Conservation (phyloP, 2,329 filamentous ascomycete genomes). For the Emergomyces pasteurianus region DNA sequence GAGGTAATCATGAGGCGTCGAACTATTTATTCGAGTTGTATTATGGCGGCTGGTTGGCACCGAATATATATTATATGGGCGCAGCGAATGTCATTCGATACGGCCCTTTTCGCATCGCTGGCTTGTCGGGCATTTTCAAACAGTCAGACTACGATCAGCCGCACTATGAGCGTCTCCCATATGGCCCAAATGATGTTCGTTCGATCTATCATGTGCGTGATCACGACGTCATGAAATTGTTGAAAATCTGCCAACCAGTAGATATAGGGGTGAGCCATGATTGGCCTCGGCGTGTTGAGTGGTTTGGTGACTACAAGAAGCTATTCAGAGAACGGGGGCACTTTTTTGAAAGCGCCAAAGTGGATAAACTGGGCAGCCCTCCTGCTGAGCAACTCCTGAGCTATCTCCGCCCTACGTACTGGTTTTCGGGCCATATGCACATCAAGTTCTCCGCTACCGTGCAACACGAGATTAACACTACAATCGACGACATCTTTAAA, state of each 20-base stretch:
- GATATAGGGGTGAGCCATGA: conserved; percentile 89
- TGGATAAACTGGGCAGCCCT: conserved; percentile 63
- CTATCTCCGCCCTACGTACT: conserved; percentile 65
- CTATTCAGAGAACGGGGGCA: conserved; percentile 63
- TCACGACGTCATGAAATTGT: conserved; percentile 72
- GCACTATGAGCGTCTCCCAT: conserved; percentile 77
- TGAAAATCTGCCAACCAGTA: conserved; percentile 69
- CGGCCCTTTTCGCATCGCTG: conserved; percentile 74
- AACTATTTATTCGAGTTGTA: conserved; percentile 84
- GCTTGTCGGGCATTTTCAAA: conserved; percentile 89
- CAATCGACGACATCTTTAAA: background rate
- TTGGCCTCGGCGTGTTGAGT: conserved; percentile 79
- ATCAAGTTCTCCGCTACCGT: conserved; percentile 64
- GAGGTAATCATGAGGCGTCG: conserved; percentile 89
- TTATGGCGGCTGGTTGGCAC: conserved; percentile 93
- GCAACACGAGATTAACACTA: conserved; percentile 24
- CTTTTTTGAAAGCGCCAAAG: conserved; percentile 63
- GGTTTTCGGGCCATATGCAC: conserved; percentile 92
- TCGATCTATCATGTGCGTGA: conserved; percentile 84
- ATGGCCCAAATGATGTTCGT: conserved; percentile 61
- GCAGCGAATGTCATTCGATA: conserved; percentile 81
- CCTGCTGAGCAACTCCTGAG: conserved; percentile 73
- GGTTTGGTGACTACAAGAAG: conserved; percentile 54
- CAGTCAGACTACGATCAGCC: conserved; percentile 70
- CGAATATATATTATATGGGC: conserved; percentile 93